Conservation (phyloP, 139 green algal genomes). For the Chlamydomonas incerta region DNA sequence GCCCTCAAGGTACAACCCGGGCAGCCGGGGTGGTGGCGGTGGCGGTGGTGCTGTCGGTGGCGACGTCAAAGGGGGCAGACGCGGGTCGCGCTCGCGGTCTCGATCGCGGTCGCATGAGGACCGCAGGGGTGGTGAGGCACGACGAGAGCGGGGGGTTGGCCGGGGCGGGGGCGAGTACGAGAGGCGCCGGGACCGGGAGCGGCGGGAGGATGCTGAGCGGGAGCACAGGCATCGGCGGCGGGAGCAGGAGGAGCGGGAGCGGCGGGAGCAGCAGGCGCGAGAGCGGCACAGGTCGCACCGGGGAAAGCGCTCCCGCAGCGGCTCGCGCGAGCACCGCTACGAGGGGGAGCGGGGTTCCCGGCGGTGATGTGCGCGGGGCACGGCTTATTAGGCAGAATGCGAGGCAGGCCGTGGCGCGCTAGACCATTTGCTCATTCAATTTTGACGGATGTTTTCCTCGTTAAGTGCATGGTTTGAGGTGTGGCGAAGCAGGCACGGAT, state of each 20-base stretch:
- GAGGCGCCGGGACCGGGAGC: background rate
- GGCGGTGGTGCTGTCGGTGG: background rate
- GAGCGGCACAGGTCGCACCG: background rate
- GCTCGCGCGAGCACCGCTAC: background rate
- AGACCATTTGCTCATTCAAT: too few species aligned
- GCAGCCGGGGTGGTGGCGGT: background rate
- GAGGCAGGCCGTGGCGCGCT: too few species aligned
- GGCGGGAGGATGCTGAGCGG: background rate
- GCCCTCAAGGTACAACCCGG: conserved; percentile 27
- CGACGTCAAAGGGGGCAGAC: background rate
- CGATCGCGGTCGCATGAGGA: background rate
- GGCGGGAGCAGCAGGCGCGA: too few species aligned
- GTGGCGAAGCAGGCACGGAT: background rate
- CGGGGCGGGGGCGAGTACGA: background rate
- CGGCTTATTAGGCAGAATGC: too few species aligned
- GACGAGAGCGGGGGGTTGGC: background rate
- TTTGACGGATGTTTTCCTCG: too few species aligned
- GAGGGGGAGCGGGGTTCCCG: background rate
- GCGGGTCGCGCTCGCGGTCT: background rate
- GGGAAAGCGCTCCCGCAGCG: background rate
- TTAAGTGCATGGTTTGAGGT: too few species aligned
- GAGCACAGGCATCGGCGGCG: background rate
- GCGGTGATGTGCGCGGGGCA: background rate
- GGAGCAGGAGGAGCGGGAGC: background rate
- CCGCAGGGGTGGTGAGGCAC: background rate